Evolutionary conservation across 73 alveolate genomes (phyloP).

Genomic region (Stentor roeselii): DNA sequence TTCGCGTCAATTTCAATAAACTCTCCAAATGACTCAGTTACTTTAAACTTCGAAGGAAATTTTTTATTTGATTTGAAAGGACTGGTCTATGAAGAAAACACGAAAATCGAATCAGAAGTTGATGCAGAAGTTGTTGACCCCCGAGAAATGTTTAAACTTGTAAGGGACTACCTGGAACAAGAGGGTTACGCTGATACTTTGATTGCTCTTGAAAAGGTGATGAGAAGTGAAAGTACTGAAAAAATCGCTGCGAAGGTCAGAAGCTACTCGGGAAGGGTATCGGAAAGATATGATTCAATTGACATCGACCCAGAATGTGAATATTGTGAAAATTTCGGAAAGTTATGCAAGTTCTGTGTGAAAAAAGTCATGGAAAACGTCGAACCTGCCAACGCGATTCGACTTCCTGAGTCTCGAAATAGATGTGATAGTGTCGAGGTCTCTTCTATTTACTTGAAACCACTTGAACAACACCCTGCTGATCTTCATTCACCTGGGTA

Average conservation of each 20-base stretch:
- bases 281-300: neutral
- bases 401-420: neutral
- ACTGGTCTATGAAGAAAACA: neutral
- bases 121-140: neutral
- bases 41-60: neutral
- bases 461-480: neutral
- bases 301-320: constrained; percentile 16
- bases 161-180: neutral
- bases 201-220: neutral
- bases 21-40: constrained; percentile 8
- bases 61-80: neutral
- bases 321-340: neutral
- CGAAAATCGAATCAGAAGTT: neutral
- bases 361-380: constrained; percentile 5
- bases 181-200: neutral
- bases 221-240: neutral
- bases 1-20: neutral
- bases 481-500: neutral
- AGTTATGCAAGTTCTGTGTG: neutral
- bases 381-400: neutral
- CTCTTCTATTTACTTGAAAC: neutral
- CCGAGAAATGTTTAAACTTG: neutral
- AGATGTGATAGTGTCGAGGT: constrained; percentile 11
- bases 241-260: neutral
- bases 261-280: constrained; percentile 19